Percentiles rank a stretch among this genome's conserved stretches.
Conservation (phyloP, 768 basidiomycete species). For the Gautieria morchelliformis region DNA sequence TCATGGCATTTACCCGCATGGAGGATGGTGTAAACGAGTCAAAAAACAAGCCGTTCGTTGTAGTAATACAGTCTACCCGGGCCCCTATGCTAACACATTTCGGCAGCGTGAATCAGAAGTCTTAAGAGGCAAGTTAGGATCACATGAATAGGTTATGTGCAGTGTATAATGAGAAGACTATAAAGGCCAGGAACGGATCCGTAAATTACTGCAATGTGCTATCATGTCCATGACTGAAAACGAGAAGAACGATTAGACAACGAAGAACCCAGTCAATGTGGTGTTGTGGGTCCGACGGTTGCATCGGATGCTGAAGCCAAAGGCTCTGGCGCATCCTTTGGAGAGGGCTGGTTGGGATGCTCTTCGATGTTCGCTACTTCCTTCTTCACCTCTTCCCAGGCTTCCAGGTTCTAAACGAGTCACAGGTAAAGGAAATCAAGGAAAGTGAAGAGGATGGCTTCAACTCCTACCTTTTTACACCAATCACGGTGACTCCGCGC, state of each 20-base stretch:
- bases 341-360: slow-evolving; percentile 69
- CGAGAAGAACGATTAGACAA: not conserved
- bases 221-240: not conserved
- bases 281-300: not conserved
- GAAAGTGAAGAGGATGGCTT: not conserved
- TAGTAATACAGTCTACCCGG: not conserved
- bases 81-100: not conserved
- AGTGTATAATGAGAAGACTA: not conserved
- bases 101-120: not conserved
- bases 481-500: slow-evolving; percentile 88
- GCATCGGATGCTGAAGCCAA: not conserved
- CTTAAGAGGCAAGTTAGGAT: not conserved
- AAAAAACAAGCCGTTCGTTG: not conserved
- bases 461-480: slow-evolving; percentile 73
- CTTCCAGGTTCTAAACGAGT: slow-evolving; percentile 73
- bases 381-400: slow-evolving; percentile 92
- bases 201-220: slow-evolving; percentile 4
- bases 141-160: too few species aligned
- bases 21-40: not conserved
- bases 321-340: not conserved
- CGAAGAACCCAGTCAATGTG: not conserved
- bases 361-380: slow-evolving; percentile 86
- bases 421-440: not conserved
- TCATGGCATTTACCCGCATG: slow-evolving; percentile 9
- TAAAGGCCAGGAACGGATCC: not conserved